These are phyloP conservation scores for Citrus maxima DNA, from an alignment of 345 rosid species.

Conservation along the genomic window DNA sequence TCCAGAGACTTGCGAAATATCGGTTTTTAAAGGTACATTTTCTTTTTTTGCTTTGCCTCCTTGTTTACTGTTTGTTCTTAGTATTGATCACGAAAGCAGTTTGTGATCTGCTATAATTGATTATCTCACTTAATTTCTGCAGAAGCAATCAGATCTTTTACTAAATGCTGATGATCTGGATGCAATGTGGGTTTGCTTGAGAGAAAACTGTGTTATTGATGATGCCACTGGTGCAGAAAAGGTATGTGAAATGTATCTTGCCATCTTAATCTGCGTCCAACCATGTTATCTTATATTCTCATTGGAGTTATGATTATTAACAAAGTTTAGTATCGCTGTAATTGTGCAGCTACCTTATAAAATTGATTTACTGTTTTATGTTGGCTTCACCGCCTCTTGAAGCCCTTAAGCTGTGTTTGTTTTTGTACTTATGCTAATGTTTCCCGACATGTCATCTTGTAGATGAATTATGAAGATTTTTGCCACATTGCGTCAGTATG, in stretches of 20 bases:
- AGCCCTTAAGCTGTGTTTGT: not conserved
- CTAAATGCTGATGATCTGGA: constrained; percentile 95
- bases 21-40: constrained; percentile 80
- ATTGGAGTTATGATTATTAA: not conserved
- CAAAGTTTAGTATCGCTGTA: not conserved
- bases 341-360: not conserved
- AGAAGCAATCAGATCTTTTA: constrained; percentile 97
- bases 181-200: constrained; percentile 99
- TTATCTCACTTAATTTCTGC: constrained; percentile 32
- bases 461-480: constrained; percentile 99
- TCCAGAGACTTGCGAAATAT: constrained; percentile 89
- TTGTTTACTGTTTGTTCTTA: not conserved
- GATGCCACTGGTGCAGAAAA: constrained; percentile 99
- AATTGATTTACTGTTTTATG: not conserved
- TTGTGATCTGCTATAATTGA: not conserved
- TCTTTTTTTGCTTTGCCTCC: not conserved
- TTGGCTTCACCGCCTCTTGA: not conserved
- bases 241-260: constrained; percentile 35
- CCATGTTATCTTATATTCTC: not conserved
- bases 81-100: not conserved
- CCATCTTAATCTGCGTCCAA: not conserved
- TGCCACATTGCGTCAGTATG: constrained; percentile 98
- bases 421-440: constrained; percentile 14
- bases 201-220: constrained; percentile 98
- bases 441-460: constrained; percentile 17